Conservation (phyloP, 805 yeast species). For the Torulaspora microellipsoides region DNA sequence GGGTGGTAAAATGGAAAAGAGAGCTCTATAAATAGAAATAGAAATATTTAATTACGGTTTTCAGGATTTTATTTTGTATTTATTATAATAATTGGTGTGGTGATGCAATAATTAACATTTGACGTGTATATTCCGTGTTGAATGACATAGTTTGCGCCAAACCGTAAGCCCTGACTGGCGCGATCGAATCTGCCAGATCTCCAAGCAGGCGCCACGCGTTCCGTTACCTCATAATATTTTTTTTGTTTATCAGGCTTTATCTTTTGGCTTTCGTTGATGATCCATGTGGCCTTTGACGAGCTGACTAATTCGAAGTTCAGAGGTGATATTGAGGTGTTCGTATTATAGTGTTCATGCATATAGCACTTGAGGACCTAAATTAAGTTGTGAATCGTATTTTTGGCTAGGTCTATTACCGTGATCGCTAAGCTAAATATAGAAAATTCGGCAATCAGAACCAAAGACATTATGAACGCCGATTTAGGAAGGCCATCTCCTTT, state of each 20-base stretch:
- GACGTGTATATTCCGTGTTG: not conserved
- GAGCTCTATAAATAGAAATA: not conserved
- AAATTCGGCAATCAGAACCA: not conserved
- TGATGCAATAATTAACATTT: not conserved
- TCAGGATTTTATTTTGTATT: no score
- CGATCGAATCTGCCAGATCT: slow-evolving; percentile 3
- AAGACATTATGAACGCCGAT: slow-evolving; percentile 1
- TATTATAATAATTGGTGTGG: not conserved
- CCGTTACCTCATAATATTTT: not conserved
- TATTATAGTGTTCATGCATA: no score
- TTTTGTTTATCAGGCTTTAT: no score
- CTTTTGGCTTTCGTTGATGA: no score
- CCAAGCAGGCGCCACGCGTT: not conserved
- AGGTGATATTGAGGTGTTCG: no score
- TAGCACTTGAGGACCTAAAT: no score
- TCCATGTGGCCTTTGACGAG: no score
- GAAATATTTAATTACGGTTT: no score
- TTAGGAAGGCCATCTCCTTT: slow-evolving; percentile 11
- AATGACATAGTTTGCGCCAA: not conserved
- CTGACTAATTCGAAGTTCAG: no score
- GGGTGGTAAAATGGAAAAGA: slow-evolving; percentile 23
- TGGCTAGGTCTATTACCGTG: no score
- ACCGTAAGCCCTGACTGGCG: not conserved
- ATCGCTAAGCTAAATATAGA: not conserved
- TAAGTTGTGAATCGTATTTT: no score